Conservation (phyloP, 2,329 filamentous ascomycete species). For the Nemania diffusa region DNA sequence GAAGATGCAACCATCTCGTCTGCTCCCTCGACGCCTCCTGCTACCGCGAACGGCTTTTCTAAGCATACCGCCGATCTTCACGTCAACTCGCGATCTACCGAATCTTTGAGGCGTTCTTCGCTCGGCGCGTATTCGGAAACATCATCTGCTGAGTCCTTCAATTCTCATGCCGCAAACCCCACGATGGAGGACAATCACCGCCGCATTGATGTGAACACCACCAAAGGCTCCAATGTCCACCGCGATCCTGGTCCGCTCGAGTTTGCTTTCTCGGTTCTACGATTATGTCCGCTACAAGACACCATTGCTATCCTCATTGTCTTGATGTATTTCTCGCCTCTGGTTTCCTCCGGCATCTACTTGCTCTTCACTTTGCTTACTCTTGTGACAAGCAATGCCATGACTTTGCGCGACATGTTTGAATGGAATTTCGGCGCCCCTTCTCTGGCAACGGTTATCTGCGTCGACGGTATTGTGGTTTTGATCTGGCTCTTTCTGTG, state of each 20-base stretch:
- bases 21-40: conserved; percentile 51
- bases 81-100: conserved; percentile 55
- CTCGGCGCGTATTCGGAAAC: conserved; percentile 64
- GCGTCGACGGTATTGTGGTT: conserved; percentile 85
- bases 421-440: conserved; percentile 87
- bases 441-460: conserved; percentile 83
- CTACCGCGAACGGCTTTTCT: conserved; percentile 51
- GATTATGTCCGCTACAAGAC: conserved; percentile 89
- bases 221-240: conserved; percentile 74
- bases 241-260: conserved; percentile 78
- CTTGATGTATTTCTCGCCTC: conserved; percentile 89
- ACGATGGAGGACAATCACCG: conserved; percentile 64
- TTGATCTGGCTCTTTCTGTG: conserved; percentile 88
- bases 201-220: conserved; percentile 75
- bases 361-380: conserved; percentile 92
- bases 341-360: conserved; percentile 88
- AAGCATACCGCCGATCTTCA: conserved; percentile 54
- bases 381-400: conserved; percentile 83
- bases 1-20: conserved; percentile 49
- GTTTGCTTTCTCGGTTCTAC: conserved; percentile 85
- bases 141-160: conserved; percentile 63
- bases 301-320: conserved; percentile 97
- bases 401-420: conserved; percentile 91
- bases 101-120: conserved; percentile 50
- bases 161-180: conserved; percentile 52